Evolutionary conservation across 2,329 filamentous ascomycete species (phyloP).

Genomic region (Lasiodiplodia citricola): DNA sequence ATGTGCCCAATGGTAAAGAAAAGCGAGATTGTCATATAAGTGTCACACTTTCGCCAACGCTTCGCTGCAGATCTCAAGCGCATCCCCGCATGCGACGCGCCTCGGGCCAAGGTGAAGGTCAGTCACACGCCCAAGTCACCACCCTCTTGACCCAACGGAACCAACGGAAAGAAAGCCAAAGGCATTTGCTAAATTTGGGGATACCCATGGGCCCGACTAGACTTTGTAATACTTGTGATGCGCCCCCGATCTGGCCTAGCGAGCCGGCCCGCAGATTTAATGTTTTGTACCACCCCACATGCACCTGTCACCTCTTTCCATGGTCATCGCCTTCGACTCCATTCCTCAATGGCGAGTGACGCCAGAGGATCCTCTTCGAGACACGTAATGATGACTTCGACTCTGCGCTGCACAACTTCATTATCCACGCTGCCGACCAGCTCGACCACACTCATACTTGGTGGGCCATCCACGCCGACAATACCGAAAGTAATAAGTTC

Average conservation of each 20-base stretch:
- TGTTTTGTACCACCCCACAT: not conserved
- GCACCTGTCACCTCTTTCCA: not conserved
- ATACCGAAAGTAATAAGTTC: not conserved
- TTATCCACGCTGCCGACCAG: not conserved
- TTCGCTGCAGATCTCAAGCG: not conserved
- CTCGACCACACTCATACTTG: not conserved
- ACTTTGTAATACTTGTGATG: not conserved
- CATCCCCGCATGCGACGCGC: not conserved
- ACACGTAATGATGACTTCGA: not conserved
- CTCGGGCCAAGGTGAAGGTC: not conserved
- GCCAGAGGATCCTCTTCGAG: not conserved
- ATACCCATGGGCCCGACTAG: not conserved
- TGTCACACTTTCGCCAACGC: not conserved
- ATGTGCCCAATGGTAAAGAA: not conserved
- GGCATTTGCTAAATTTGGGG: too few relatives aligned
- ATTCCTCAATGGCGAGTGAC: not conserved
- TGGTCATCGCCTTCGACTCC: not conserved
- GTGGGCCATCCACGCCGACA: not conserved
- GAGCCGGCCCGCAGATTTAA: not conserved
- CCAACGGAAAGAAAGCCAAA: not conserved
- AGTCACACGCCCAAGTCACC: not conserved
- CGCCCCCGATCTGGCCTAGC: not conserved
- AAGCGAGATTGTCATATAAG: not conserved
- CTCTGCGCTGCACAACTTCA: not conserved
- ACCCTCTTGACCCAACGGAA: not conserved